phyloP scores from a whole-genome alignment of 192 early-diverging fungal species.

The Backusella circina region DNA sequence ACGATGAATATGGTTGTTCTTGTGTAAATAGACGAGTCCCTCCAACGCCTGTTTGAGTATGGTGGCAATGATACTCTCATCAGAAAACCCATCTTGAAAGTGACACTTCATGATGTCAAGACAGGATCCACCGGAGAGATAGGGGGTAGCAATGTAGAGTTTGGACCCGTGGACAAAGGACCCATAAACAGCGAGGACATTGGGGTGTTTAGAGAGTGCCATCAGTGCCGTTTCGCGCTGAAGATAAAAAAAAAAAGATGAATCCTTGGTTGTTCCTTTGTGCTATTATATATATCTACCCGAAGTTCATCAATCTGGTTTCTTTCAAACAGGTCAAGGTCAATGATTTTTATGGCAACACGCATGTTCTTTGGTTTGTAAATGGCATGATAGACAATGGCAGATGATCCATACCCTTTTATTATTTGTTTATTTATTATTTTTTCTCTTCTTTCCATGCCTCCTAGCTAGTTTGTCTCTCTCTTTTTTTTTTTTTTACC shows the following conservation, averaged over 20 bases:
- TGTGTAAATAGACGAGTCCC: conserved; percentile 65
- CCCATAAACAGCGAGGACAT: conserved; percentile 76
- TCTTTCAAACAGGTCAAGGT: conserved; percentile 85
- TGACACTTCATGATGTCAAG: conserved; percentile 86
- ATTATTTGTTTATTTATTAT: not conserved
- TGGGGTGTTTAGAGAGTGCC: conserved; percentile 81
- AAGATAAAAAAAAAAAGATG: not conserved
- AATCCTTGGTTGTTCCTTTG: not conserved
- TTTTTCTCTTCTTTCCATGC: not conserved
- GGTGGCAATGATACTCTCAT: conserved; percentile 72
- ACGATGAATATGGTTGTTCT: conserved; percentile 63
- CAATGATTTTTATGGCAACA: conserved; percentile 83
- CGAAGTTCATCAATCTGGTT: conserved; percentile 89
- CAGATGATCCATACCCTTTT: conserved; percentile 84
- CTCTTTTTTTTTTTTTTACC: conserved; percentile 5
- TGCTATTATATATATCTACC: too few species aligned
- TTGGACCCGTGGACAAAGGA: conserved; percentile 80
- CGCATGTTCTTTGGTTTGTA: conserved; percentile 67
- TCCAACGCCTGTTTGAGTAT: conserved; percentile 75
- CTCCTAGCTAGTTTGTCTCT: too few species aligned
- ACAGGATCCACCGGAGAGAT: conserved; percentile 73
- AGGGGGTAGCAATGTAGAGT: conserved; percentile 81
- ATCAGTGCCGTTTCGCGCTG: conserved; percentile 83
- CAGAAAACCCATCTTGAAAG: conserved; percentile 76
- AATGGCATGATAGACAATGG: conserved; percentile 75